Conservation (phyloP, 768 basidiomycete genomes). For the Mycena belliarum region DNA sequence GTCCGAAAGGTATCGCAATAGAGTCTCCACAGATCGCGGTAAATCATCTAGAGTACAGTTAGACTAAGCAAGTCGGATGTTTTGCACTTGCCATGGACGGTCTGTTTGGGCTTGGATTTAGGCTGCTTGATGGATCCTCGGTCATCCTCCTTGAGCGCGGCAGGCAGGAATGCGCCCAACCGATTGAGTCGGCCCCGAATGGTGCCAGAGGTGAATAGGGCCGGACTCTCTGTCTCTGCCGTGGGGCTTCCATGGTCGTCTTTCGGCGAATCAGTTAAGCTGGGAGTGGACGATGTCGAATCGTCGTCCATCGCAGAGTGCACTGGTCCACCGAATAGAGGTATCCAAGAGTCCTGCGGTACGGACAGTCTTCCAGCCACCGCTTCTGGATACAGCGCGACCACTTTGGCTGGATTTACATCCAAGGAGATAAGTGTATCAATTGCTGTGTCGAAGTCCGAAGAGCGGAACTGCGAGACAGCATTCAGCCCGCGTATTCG, state of each 20-base stretch:
- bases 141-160: constrained; percentile 62
- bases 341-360: constrained; percentile 72
- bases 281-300: constrained; percentile 25
- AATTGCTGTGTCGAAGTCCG: constrained; percentile 76
- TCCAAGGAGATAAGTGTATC: constrained; percentile 87
- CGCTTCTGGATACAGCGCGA: constrained; percentile 82
- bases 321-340: constrained; percentile 77
- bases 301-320: constrained; percentile 28
- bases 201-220: constrained; percentile 39
- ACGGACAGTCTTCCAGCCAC: constrained; percentile 80
- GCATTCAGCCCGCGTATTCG: constrained; percentile 75
- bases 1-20: constrained; percentile 87
- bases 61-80: background rate
- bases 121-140: constrained; percentile 47
- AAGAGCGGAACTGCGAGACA: constrained; percentile 70
- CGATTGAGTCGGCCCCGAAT: constrained; percentile 55
- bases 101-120: constrained; percentile 31
- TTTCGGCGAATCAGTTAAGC: constrained; percentile 28
- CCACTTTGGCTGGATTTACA: constrained; percentile 90
- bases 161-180: constrained; percentile 52
- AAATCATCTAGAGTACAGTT: constrained; percentile 48
- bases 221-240: constrained; percentile 29
- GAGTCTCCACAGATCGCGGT: constrained; percentile 78
- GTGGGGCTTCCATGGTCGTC: constrained; percentile 24
- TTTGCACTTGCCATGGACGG: constrained; percentile 32